Percentiles rank a stretch among this genome's conserved stretches.
phyloP scores from a whole-genome alignment of 2,329 filamentous ascomycete genomes.

The Nemania abortiva region DNA sequence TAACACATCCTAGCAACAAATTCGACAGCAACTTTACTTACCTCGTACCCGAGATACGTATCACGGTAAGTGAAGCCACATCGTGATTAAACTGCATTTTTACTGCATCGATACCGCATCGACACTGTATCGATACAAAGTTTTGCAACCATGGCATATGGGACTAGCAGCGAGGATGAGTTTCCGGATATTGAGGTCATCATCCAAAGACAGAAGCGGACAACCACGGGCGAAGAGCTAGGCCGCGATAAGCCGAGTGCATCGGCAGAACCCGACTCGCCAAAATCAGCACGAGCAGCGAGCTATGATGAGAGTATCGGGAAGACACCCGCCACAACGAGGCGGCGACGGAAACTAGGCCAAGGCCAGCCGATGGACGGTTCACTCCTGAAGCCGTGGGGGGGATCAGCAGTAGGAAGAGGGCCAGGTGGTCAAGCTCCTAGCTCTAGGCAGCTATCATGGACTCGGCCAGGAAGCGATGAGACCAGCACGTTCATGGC shows the following conservation, averaged over 20 bases:
- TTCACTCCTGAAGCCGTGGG: constrained; percentile 49
- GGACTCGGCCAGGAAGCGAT: constrained; percentile 28
- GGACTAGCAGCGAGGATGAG: constrained; percentile 54
- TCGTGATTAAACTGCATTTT: constrained; percentile 16
- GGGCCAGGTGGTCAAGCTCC: constrained; percentile 14
- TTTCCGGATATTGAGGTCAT: constrained; percentile 56
- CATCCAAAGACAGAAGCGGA: constrained; percentile 42
- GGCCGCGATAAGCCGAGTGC: constrained; percentile 28
- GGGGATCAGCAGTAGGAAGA: constrained; percentile 24
- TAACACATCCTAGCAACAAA: constrained; percentile 7
- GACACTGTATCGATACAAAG: constrained; percentile 8
- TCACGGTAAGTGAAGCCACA: background rate
- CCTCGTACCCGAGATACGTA: constrained; percentile 6
- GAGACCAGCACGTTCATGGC: constrained; percentile 30
- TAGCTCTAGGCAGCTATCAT: constrained; percentile 26
- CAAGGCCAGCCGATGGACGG: constrained; percentile 43
- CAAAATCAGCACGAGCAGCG: constrained; percentile 9
- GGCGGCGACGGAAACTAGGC: constrained; percentile 50
- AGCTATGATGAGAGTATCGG: constrained; percentile 12
- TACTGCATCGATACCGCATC: constrained; percentile 18
- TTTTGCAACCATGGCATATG: constrained; percentile 40
- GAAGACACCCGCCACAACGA: constrained; percentile 36
- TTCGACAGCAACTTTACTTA: constrained; percentile 10
- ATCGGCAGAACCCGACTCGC: constrained; percentile 15
- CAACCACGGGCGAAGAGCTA: constrained; percentile 20